Conservation (phyloP, 768 basidiomycete species). For the Boletellus ananiceps region DNA sequence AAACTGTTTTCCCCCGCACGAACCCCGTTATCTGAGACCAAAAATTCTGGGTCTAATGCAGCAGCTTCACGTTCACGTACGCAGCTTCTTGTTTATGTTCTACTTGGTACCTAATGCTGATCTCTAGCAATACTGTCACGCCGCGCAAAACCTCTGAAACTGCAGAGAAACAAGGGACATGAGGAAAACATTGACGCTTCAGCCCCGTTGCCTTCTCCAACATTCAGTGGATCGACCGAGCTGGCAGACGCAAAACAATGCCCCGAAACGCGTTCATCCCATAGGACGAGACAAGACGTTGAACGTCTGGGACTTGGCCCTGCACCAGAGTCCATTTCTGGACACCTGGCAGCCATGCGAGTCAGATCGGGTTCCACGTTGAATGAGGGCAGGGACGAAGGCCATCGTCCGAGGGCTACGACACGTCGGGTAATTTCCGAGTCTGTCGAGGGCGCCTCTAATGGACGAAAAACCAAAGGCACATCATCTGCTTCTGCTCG, state of each 20-base stretch:
- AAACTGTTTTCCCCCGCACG: conserved; percentile 19
- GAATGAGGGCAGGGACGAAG: conserved; percentile 1
- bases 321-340: conserved; percentile 27
- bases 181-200: conserved; percentile 3
- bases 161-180: conserved; percentile 7
- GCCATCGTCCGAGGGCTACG: background rate
- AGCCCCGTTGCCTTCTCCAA: conserved; percentile 1
- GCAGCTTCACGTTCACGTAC: conserved; percentile 19
- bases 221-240: conserved; percentile 2
- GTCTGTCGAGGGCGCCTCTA: conserved; percentile 7
- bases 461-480: conserved; percentile 1
- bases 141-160: conserved; percentile 11
- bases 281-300: conserved; percentile 7
- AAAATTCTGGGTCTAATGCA: conserved; percentile 14
- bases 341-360: conserved; percentile 23
- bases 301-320: conserved; percentile 15
- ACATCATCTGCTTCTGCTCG: conserved; percentile 1
- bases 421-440: conserved; percentile 21
- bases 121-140: conserved; percentile 11
- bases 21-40: conserved; percentile 23
- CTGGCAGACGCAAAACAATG: conserved; percentile 5
- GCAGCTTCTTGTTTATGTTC: background rate
- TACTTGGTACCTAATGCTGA: background rate
- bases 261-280: conserved; percentile 13
- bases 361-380: conserved; percentile 14